Percentiles rank a stretch among this genome's conserved stretches.
These are phyloP conservation scores for Yamadazyma nakazawae DNA, from an alignment of 805 yeast species.

Conservation along the genomic window DNA sequence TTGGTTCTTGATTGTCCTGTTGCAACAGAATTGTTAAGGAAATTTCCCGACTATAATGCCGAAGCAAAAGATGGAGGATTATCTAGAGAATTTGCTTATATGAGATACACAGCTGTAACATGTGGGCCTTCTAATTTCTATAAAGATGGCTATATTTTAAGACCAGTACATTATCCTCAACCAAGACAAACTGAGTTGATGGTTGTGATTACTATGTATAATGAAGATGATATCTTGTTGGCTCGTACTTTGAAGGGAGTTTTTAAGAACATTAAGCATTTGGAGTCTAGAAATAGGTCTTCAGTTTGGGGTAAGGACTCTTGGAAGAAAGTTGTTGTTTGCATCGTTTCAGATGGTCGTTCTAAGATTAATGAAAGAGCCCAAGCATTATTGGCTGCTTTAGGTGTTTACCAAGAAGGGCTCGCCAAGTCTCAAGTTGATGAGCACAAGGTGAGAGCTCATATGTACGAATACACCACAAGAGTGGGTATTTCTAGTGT, in stretches of 20 bases:
- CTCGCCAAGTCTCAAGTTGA: constrained; percentile 58
- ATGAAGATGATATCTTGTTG: constrained; percentile 60
- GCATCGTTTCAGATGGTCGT: constrained; percentile 62
- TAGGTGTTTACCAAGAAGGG: constrained; percentile 67
- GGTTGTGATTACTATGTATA: constrained; percentile 63
- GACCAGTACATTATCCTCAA: constrained; percentile 52
- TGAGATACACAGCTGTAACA: constrained; percentile 64
- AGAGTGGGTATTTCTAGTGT: constrained; percentile 47
- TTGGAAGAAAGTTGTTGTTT: constrained; percentile 62
- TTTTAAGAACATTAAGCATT: constrained; percentile 60
- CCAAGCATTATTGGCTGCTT: constrained; percentile 59
- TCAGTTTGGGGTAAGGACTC: constrained; percentile 49
- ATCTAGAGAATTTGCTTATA: constrained; percentile 54
- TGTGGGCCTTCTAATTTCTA: constrained; percentile 67
- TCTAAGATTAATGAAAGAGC: constrained; percentile 62
- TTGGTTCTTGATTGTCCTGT: constrained; percentile 47
- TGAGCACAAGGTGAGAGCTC: constrained; percentile 60
- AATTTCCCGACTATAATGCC: constrained; percentile 38
- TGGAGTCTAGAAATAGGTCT: constrained; percentile 44
- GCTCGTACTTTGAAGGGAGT: constrained; percentile 63
- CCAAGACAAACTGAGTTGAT: constrained; percentile 58
- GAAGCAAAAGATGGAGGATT: constrained; percentile 37
- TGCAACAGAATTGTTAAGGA: constrained; percentile 41
- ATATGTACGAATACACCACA: constrained; percentile 65
- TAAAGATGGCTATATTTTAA: constrained; percentile 51